Percentiles rank a stretch among this genome's conserved stretches.
Conservation (phyloP, 2,329 filamentous ascomycete species). For the Dothideomycetes sp. region DNA sequence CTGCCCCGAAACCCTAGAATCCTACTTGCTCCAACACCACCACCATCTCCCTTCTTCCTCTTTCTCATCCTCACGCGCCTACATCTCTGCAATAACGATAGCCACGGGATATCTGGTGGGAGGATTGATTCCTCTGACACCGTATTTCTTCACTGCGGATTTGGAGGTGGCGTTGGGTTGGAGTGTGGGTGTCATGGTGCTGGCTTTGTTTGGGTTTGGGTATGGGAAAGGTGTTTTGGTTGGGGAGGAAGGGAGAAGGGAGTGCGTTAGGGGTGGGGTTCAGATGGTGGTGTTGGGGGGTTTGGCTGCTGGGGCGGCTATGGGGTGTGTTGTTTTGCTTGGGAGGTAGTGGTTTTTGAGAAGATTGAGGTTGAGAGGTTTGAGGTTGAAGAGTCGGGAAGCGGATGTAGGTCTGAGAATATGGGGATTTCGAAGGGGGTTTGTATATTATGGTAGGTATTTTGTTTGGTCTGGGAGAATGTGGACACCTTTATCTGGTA, state of each 20-base stretch:
- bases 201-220: constrained; percentile 54
- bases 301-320: constrained; percentile 50
- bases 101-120: constrained; percentile 61
- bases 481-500: no score
- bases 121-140: constrained; percentile 60
- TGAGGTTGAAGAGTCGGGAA: no score
- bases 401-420: no score
- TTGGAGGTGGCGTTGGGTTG: constrained; percentile 46
- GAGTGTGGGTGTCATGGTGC: constrained; percentile 51
- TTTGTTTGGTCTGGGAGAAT: no score
- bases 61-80: constrained; percentile 33
- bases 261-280: constrained; percentile 33
- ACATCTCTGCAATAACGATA: constrained; percentile 54
- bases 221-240: constrained; percentile 53
- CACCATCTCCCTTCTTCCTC: constrained; percentile 38
- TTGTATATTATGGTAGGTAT: no score
- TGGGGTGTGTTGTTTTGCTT: constrained; percentile 13
- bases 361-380: no score
- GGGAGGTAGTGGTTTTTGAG: no score
- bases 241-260: constrained; percentile 25
- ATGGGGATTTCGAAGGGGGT: no score
- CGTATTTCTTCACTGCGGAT: constrained; percentile 51
- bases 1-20: neutral
- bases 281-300: constrained; percentile 60
- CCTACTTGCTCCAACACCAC: constrained; percentile 21